These are phyloP conservation scores for Calonectria crousiana DNA, from an alignment of 2,329 filamentous ascomycete species.

Conservation along the genomic window DNA sequence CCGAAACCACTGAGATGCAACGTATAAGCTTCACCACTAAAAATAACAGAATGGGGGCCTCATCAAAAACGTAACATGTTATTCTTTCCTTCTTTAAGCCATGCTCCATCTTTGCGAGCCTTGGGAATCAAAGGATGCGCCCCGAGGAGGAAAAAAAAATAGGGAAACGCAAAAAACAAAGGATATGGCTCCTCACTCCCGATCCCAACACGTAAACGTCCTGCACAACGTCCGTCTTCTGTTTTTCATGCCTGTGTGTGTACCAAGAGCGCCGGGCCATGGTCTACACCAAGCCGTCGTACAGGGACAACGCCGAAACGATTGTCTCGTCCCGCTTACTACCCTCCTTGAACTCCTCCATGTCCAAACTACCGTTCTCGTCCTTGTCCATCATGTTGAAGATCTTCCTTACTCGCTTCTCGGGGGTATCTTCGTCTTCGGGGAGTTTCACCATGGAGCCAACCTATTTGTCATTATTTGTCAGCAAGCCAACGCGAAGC, in stretches of 20 bases:
- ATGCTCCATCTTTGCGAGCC: slow-evolving; percentile 35
- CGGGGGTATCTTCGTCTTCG: slow-evolving; percentile 97
- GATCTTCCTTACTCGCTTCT: slow-evolving; percentile 98
- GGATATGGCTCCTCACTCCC: slow-evolving; percentile 42
- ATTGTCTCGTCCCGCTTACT: slow-evolving; percentile 99
- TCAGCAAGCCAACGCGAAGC: slow-evolving; percentile 20
- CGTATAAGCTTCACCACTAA: not conserved
- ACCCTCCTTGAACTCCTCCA: slow-evolving; percentile 99
- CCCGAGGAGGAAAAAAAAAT: slow-evolving; percentile 34
- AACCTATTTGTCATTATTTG: slow-evolving; percentile 68
- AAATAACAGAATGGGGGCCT: not conserved
- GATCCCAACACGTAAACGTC: slow-evolving; percentile 30
- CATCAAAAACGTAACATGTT: slow-evolving; percentile 33
- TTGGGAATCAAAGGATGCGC: slow-evolving; percentile 33
- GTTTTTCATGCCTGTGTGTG: slow-evolving; percentile 39
- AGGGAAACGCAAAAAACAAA: slow-evolving; percentile 42
- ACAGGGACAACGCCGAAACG: slow-evolving; percentile 94
- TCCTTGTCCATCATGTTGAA: slow-evolving; percentile 99
- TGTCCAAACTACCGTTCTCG: slow-evolving; percentile 95
- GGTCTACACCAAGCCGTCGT: slow-evolving; percentile 88
- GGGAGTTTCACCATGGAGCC: slow-evolving; percentile 99
- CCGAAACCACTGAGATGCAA: not conserved
- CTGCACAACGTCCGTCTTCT: slow-evolving; percentile 22
- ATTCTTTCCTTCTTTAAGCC: slow-evolving; percentile 45
- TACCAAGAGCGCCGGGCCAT: slow-evolving; percentile 15